These are phyloP conservation scores for Dryas alaskensis DNA, from an alignment of 306 rosid genomes.

Conservation along the genomic window DNA sequence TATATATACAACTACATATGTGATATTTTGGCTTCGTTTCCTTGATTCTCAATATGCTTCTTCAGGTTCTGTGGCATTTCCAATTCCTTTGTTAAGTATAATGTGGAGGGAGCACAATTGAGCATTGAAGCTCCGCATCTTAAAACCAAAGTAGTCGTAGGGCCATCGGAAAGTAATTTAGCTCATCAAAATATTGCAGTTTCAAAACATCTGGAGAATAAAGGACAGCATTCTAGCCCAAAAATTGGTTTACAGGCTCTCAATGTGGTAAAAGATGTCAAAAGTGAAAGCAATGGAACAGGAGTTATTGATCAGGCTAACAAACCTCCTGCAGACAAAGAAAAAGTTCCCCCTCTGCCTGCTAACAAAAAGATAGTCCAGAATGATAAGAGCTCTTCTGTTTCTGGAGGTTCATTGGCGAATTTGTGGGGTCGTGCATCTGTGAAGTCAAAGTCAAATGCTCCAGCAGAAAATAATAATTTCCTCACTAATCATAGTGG, in stretches of 20 bases:
- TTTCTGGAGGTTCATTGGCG: constrained; percentile 69
- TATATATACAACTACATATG: constrained; percentile 3
- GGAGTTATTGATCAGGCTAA: constrained; percentile 40
- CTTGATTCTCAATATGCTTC: constrained; percentile 25
- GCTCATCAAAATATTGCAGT: constrained; percentile 17
- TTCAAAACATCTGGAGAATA: constrained; percentile 38
- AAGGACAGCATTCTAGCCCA: constrained; percentile 35
- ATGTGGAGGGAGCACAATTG: constrained; percentile 41
- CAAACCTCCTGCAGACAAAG: constrained; percentile 52
- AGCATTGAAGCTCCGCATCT: constrained; percentile 37
- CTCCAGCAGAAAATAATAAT: constrained; percentile 41
- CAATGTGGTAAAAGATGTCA: constrained; percentile 54
- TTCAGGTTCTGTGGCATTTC: constrained; percentile 80
- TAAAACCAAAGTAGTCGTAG: constrained; percentile 37
- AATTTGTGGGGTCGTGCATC: constrained; percentile 79
- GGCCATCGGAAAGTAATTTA: constrained; percentile 35
- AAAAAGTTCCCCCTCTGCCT: constrained; percentile 49
- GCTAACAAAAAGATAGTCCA: constrained; percentile 61
- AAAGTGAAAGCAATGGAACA: constrained; percentile 50
- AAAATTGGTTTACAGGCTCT: constrained; percentile 41
- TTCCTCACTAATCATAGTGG: constrained; percentile 47
- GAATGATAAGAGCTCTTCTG: constrained; percentile 55
- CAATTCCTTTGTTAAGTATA: constrained; percentile 64
- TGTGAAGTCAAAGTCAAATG: constrained; percentile 57
- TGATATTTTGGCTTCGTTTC: constrained; percentile 15